These are phyloP conservation scores for Leccinellum luteum DNA, from an alignment of 768 basidiomycete genomes.

Conservation along the genomic window DNA sequence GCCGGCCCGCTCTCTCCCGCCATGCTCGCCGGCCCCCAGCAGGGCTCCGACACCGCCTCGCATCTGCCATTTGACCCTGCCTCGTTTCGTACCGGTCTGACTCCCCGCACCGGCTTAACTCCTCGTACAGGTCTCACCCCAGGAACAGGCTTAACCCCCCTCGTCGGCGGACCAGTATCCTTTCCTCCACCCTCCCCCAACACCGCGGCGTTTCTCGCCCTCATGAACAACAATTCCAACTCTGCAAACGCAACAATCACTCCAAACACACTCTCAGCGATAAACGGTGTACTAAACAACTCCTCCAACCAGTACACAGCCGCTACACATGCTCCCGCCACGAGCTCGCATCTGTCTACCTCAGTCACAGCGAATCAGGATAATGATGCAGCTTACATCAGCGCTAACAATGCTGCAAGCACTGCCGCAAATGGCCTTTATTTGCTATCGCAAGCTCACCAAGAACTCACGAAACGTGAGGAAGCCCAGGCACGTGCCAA, in stretches of 20 bases:
- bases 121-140: slow-evolving; percentile 81
- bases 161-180: slow-evolving; percentile 66
- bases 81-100: slow-evolving; percentile 82
- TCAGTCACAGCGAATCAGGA: slow-evolving; percentile 36
- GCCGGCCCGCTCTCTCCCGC: slow-evolving; percentile 94
- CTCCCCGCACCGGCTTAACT: slow-evolving; percentile 82
- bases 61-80: slow-evolving; percentile 62
- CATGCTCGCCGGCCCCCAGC: slow-evolving; percentile 88
- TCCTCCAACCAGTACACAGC: slow-evolving; percentile 25
- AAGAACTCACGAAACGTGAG: slow-evolving; percentile 95
- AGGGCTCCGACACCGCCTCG: slow-evolving; percentile 37
- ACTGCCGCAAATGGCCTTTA: slow-evolving; percentile 91
- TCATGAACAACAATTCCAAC: slow-evolving; percentile 62
- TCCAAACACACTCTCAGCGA: slow-evolving; percentile 54
- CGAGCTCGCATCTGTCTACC: slow-evolving; percentile 35
- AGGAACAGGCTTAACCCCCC: slow-evolving; percentile 74
- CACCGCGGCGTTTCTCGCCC: slow-evolving; percentile 88
- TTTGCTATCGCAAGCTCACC: slow-evolving; percentile 91
- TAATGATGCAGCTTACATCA: slow-evolving; percentile 33
- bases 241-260: slow-evolving; percentile 50
- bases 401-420: slow-evolving; percentile 56
- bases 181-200: slow-evolving; percentile 86
- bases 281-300: slow-evolving; percentile 71
- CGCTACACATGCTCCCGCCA: slow-evolving; percentile 32
- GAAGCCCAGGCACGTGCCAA: slow-evolving; percentile 69